phyloP scores from a whole-genome alignment of 331 rosid genomes.

The Acacia pycnantha region DNA sequence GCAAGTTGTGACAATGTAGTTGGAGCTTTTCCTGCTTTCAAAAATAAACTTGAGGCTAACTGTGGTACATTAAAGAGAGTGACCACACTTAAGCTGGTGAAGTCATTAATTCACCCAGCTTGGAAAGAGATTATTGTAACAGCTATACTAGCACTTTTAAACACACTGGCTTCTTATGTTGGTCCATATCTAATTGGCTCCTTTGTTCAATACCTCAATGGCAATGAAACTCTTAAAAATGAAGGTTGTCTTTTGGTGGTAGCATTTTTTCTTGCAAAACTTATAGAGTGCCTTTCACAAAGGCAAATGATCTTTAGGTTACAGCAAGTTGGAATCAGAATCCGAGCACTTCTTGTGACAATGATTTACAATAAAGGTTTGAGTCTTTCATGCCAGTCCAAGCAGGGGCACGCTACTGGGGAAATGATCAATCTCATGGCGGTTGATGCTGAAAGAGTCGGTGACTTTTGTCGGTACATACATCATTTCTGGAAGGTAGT shows the following conservation, averaged over 20 bases:
- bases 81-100: slow-evolving; percentile 57
- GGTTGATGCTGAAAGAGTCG: slow-evolving; percentile 83
- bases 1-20: slow-evolving; percentile 55
- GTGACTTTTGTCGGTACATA: slow-evolving; percentile 52
- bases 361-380: slow-evolving; percentile 61
- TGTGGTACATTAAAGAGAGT: slow-evolving; percentile 47
- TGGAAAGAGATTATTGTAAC: slow-evolving; percentile 73
- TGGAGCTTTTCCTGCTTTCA: slow-evolving; percentile 52
- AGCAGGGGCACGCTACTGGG: slow-evolving; percentile 66
- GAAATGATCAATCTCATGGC: slow-evolving; percentile 83
- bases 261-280: slow-evolving; percentile 66
- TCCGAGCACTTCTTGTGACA: slow-evolving; percentile 54
- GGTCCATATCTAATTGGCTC: slow-evolving; percentile 81
- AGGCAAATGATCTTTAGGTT: slow-evolving; percentile 71
- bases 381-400: slow-evolving; percentile 75
- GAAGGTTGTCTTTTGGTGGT: slow-evolving; percentile 65
- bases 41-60: slow-evolving; percentile 48
- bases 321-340: slow-evolving; percentile 65
- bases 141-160: slow-evolving; percentile 32
- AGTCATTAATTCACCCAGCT: slow-evolving; percentile 43
- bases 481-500: slow-evolving; percentile 68
- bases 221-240: slow-evolving; percentile 48
- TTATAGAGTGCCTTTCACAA: slow-evolving; percentile 60
- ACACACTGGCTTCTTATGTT: slow-evolving; percentile 65
- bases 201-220: slow-evolving; percentile 80